Evolutionary conservation across 139 green algal genomes (phyloP).

Genomic region (Micractinium conductrix): DNA sequence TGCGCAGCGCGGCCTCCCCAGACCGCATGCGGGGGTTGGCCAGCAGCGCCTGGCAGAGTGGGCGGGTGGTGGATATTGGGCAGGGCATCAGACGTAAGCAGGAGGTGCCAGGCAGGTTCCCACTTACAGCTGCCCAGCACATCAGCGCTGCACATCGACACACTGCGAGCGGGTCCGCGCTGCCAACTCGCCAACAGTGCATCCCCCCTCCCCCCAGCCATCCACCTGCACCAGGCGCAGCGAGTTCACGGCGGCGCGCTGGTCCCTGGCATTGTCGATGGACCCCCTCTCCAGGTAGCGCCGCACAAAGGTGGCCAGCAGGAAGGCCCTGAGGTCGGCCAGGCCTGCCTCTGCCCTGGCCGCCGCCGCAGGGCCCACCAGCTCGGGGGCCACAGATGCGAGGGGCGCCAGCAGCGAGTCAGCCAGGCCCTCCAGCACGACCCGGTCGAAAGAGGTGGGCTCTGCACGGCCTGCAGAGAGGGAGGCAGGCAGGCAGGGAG

Average conservation of each 20-base stretch:
- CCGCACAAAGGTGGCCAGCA: background rate
- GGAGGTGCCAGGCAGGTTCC: no score
- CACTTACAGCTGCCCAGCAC: no score
- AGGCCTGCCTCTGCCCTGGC: background rate
- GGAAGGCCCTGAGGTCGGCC: background rate
- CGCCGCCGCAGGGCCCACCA: background rate
- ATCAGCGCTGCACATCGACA: no score
- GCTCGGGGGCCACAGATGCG: no score
- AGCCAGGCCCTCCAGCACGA: background rate
- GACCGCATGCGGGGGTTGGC: background rate
- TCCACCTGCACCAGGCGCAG: conserved; percentile 5
- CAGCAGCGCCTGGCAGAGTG: conserved; percentile 5
- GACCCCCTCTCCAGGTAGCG: background rate
- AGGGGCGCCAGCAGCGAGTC: background rate
- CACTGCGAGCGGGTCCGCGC: no score
- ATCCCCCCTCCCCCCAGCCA: no score
- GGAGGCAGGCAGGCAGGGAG: background rate
- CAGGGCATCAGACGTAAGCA: no score
- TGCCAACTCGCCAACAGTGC: no score
- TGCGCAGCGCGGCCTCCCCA: no score
- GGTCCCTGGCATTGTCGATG: no score
- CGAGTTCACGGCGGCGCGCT: background rate
- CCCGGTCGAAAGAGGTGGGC: background rate
- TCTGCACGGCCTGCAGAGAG: background rate
- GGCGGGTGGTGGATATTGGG: no score